These are phyloP conservation scores for Wickerhamiella occidentalis DNA, from an alignment of 805 yeast species.

Conservation along the genomic window DNA sequence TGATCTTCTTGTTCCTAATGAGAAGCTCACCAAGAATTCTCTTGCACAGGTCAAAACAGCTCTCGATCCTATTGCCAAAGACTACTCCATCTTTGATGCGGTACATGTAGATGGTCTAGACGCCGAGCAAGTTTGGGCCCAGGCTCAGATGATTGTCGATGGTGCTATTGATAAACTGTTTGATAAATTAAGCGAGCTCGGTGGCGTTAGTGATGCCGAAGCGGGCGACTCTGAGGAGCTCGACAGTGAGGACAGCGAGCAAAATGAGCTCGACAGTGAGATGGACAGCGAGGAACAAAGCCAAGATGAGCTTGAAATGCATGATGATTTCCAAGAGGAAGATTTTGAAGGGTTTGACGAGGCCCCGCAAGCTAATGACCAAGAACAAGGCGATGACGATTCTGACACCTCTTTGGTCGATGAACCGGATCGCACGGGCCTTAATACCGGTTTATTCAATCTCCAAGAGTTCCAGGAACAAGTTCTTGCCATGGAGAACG, in stretches of 20 bases:
- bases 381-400: constrained; percentile 21
- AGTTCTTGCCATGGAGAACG: constrained; percentile 49
- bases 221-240: not conserved
- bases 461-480: constrained; percentile 74
- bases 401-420: constrained; percentile 19
- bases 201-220: constrained; percentile 19
- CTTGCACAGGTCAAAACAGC: constrained; percentile 32
- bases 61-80: constrained; percentile 46
- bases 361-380: constrained; percentile 13
- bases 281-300: constrained; percentile 20
- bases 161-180: constrained; percentile 56
- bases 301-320: constrained; percentile 21
- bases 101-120: constrained; percentile 76
- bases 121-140: constrained; percentile 88
- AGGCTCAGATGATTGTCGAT: constrained; percentile 72
- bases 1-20: constrained; percentile 13
- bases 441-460: constrained; percentile 75
- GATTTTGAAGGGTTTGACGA: constrained; percentile 23
- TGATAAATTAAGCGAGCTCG: constrained; percentile 29
- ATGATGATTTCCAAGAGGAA: constrained; percentile 25
- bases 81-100: constrained; percentile 61
- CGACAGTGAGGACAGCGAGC: constrained; percentile 20
- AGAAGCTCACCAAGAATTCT: constrained; percentile 19
- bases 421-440: constrained; percentile 28
- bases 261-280: constrained; percentile 11